phyloP scores from a whole-genome alignment of 208 protist species.

The Leishmania braziliensis region DNA sequence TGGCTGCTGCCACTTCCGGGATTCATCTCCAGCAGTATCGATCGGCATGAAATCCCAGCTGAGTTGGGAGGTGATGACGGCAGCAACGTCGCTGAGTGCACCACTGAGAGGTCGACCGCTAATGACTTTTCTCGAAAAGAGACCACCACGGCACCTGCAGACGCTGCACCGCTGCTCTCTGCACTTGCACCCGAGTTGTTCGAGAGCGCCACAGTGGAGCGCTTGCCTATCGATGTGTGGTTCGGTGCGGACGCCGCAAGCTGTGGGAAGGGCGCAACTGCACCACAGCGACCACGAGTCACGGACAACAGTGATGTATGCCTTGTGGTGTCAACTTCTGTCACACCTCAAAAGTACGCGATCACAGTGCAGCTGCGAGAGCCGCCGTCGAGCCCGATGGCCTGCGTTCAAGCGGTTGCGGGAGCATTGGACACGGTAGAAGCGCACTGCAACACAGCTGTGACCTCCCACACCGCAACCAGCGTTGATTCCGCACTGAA shows the following conservation, averaged over 20 bases:
- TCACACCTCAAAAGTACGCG: neutral
- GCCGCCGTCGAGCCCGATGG: constrained; percentile 12
- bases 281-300: neutral
- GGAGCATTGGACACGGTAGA: constrained; percentile 24
- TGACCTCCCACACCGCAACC: neutral
- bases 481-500: too few relatives aligned
- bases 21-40: constrained; percentile 39
- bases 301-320: constrained; percentile 8
- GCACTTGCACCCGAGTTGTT: neutral
- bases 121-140: neutral
- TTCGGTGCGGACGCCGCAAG: neutral
- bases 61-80: constrained; percentile 28
- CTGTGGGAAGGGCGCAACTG: neutral
- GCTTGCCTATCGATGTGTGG: constrained; percentile 6
- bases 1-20: constrained; percentile 31
- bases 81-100: neutral
- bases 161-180: neutral
- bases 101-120: neutral
- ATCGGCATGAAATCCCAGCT: constrained; percentile 59
- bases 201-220: neutral
- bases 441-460: constrained; percentile 8
- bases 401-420: constrained; percentile 11
- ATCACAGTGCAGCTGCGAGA: constrained; percentile 34
- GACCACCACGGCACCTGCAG: neutral
- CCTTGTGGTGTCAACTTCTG: neutral